Percentiles rank a stretch among this genome's conserved stretches.
phyloP scores from a whole-genome alignment of 805 yeast genomes.

The Grigorovia humatica region DNA sequence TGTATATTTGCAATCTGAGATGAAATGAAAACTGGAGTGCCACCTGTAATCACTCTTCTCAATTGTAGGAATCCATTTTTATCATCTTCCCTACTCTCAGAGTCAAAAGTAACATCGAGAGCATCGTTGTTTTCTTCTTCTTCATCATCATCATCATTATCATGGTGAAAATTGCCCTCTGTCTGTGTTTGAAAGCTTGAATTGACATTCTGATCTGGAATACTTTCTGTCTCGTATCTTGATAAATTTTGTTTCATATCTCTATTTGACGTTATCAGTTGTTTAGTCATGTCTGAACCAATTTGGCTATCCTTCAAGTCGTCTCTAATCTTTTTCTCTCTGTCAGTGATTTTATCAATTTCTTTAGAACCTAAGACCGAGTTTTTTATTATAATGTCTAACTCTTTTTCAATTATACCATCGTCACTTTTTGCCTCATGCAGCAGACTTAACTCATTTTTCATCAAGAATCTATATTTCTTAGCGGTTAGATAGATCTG shows the following conservation, averaged over 20 bases:
- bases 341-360: slow-evolving; percentile 15
- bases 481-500: slow-evolving; percentile 11
- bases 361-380: slow-evolving; percentile 17
- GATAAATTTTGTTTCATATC: too few species aligned
- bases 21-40: slow-evolving; percentile 4
- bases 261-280: too few species aligned
- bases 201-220: too few species aligned
- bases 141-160: not conserved
- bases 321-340: slow-evolving; percentile 4
- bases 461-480: slow-evolving; percentile 12
- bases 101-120: not conserved
- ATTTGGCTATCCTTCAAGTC: not conserved
- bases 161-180: not conserved
- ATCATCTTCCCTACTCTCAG: not conserved
- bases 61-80: slow-evolving; percentile 13
- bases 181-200: not conserved
- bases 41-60: slow-evolving; percentile 22
- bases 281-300: not conserved
- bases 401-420: slow-evolving; percentile 1
- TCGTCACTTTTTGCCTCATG: slow-evolving; percentile 5
- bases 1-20: not conserved
- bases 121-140: too few species aligned
- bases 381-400: slow-evolving; percentile 16
- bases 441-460: slow-evolving; percentile 4
- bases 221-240: too few species aligned